Evolutionary conservation across 257 asterid species (phyloP).

Genomic region (Solanum appendiculatum): DNA sequence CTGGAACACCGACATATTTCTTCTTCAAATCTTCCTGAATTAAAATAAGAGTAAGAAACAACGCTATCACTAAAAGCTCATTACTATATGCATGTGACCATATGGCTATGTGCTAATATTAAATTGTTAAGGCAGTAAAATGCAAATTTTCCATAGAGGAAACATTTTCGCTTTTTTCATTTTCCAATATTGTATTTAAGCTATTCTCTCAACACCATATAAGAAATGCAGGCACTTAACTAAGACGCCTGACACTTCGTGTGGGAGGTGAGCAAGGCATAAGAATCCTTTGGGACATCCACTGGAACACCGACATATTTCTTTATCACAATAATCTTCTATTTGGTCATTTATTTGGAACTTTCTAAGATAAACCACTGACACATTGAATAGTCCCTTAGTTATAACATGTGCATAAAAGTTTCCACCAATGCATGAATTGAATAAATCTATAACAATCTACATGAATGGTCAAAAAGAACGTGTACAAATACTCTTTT

Average conservation of each 20-base stretch:
- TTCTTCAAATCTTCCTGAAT: conserved; percentile 51
- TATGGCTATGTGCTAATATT: background rate
- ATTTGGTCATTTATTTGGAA: background rate
- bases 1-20: conserved; percentile 82
- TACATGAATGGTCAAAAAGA: background rate
- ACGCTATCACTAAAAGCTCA: background rate
- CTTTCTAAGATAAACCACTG: background rate
- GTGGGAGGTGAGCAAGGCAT: background rate
- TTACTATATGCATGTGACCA: background rate
- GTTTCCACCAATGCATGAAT: background rate
- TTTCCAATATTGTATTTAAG: background rate
- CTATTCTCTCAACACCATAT: background rate
- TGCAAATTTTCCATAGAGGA: background rate
- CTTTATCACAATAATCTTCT: background rate
- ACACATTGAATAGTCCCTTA: background rate
- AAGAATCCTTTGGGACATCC: background rate
- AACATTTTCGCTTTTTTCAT: background rate
- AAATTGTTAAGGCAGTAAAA: background rate
- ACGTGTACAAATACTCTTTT: background rate
- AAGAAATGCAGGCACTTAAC: background rate
- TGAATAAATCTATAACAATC: background rate
- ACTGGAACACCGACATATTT: background rate
- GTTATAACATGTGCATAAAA: background rate
- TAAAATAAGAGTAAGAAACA: conserved; percentile 11
- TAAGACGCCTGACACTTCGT: background rate